Evolutionary conservation across 2,329 filamentous ascomycete species (phyloP).

Genomic region (Daldinia sp.): DNA sequence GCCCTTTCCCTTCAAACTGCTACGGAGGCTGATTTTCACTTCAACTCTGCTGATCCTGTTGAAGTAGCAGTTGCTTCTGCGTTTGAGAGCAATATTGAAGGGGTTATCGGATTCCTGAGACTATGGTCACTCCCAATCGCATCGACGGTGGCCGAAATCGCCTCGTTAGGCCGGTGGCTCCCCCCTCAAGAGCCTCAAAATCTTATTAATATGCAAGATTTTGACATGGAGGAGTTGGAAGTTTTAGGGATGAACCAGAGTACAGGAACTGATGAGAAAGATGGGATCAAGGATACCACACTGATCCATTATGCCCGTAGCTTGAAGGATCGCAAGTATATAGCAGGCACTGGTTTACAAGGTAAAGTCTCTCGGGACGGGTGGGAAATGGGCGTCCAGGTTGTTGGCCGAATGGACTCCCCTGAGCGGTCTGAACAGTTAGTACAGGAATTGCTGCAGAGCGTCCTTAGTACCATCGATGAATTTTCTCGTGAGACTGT

Average conservation of each 20-base stretch:
- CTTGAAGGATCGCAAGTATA: slow-evolving; percentile 67
- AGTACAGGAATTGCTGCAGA: slow-evolving; percentile 77
- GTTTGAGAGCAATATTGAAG: slow-evolving; percentile 85
- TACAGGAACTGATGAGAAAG: slow-evolving; percentile 67
- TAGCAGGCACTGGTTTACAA: slow-evolving; percentile 54
- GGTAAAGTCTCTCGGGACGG: slow-evolving; percentile 69
- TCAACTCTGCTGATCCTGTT: slow-evolving; percentile 79
- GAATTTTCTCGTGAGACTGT: slow-evolving; percentile 78
- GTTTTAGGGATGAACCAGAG: slow-evolving; percentile 76
- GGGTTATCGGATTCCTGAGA: slow-evolving; percentile 78
- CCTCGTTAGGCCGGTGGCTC: slow-evolving; percentile 86
- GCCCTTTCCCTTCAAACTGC: slow-evolving; percentile 77
- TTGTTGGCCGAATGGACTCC: slow-evolving; percentile 85
- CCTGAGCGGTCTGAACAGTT: slow-evolving; percentile 76
- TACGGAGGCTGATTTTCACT: slow-evolving; percentile 76
- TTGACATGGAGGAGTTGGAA: slow-evolving; percentile 87
- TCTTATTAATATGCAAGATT: slow-evolving; percentile 70
- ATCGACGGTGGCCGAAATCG: slow-evolving; percentile 83
- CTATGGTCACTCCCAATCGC: slow-evolving; percentile 85
- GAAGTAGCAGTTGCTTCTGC: slow-evolving; percentile 86
- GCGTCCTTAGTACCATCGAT: slow-evolving; percentile 71
- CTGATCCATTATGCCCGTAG: slow-evolving; percentile 80
- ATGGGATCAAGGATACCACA: slow-evolving; percentile 82
- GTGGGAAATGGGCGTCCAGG: slow-evolving; percentile 89
- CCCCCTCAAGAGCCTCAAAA: slow-evolving; percentile 67